These are phyloP conservation scores for Colletotrichum kahawae DNA, from an alignment of 2,329 filamentous ascomycete species.

Conservation along the genomic window DNA sequence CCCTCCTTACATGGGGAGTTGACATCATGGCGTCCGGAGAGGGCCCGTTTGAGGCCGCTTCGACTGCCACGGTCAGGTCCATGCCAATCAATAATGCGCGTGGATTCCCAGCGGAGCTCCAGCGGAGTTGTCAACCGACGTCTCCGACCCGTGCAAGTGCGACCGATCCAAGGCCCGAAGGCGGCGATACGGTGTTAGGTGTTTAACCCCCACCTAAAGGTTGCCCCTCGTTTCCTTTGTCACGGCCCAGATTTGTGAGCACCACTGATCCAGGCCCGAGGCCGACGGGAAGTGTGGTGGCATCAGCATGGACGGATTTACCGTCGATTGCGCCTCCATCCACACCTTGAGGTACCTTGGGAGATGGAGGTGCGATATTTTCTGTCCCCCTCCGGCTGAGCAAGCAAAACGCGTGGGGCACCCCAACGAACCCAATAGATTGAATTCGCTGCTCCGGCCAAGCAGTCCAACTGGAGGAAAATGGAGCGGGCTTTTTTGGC, in stretches of 20 bases:
- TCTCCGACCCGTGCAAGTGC: slow-evolving; percentile 11
- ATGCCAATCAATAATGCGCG: slow-evolving; percentile 16
- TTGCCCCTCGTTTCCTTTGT: slow-evolving; percentile 12
- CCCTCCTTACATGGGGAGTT: neutral
- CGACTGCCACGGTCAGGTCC: neutral
- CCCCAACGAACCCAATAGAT: slow-evolving; percentile 20
- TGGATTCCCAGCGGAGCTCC: slow-evolving; percentile 19
- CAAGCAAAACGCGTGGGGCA: slow-evolving; percentile 7
- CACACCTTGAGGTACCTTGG: slow-evolving; percentile 18
- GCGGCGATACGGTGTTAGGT: slow-evolving; percentile 13
- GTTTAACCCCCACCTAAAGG: slow-evolving; percentile 7
- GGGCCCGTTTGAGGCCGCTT: neutral
- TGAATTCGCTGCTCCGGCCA: slow-evolving; percentile 8
- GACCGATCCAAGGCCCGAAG: slow-evolving; percentile 20
- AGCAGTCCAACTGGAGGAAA: slow-evolving; percentile 17
- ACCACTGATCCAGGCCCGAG: neutral
- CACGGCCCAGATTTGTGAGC: slow-evolving; percentile 15
- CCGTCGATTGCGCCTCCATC: neutral
- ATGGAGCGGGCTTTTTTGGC: neutral
- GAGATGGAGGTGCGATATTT: slow-evolving; percentile 22
- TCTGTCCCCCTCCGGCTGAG: slow-evolving; percentile 15
- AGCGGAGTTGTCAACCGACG: slow-evolving; percentile 17
- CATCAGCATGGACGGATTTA: slow-evolving; percentile 6
- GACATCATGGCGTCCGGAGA: slow-evolving; percentile 9
- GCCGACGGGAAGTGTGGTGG: neutral